A percentile compares a stretch with the other conserved stretches of the same genome.
Conservation (phyloP, 108 stramenopile genomes). For the Fragilariopsis cylindrus region DNA sequence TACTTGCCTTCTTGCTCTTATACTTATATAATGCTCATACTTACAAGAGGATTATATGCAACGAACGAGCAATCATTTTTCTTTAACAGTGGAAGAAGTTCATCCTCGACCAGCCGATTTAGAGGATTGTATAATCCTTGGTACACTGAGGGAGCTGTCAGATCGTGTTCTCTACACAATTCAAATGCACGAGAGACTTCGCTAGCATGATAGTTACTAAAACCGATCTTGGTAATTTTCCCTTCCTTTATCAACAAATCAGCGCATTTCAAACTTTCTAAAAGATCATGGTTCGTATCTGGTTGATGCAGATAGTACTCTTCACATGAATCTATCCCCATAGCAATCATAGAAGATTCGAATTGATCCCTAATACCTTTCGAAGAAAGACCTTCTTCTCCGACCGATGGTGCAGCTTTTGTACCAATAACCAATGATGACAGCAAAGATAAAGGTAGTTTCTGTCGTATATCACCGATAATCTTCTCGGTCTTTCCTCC, state of each 20-base stretch:
- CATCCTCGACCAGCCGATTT: slow-evolving; percentile 86
- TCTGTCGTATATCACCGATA: slow-evolving; percentile 44
- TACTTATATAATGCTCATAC: not conserved
- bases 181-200: slow-evolving; percentile 81
- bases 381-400: slow-evolving; percentile 61
- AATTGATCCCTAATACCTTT: slow-evolving; percentile 67
- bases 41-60: slow-evolving; percentile 91
- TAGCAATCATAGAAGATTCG: slow-evolving; percentile 55
- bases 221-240: slow-evolving; percentile 57
- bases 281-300: slow-evolving; percentile 62
- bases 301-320: slow-evolving; percentile 91
- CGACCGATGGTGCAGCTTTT: slow-evolving; percentile 78
- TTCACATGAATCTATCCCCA: slow-evolving; percentile 42
- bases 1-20: not conserved
- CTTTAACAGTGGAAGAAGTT: slow-evolving; percentile 81
- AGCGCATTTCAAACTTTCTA: slow-evolving; percentile 57
- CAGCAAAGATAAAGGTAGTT: not conserved
- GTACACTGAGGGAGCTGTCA: slow-evolving; percentile 84
- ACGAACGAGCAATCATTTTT: slow-evolving; percentile 79
- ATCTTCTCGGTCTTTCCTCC: slow-evolving; percentile 80
- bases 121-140: slow-evolving; percentile 96
- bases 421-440: slow-evolving; percentile 53
- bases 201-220: slow-evolving; percentile 84
- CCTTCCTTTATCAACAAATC: slow-evolving; percentile 58
- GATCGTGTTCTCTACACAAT: slow-evolving; percentile 67